Evolutionary conservation across 2,329 filamentous ascomycete species (phyloP), one percentile per base, ranked within the genome.

Genomic region (Neonectria magnoliae): DNA sequence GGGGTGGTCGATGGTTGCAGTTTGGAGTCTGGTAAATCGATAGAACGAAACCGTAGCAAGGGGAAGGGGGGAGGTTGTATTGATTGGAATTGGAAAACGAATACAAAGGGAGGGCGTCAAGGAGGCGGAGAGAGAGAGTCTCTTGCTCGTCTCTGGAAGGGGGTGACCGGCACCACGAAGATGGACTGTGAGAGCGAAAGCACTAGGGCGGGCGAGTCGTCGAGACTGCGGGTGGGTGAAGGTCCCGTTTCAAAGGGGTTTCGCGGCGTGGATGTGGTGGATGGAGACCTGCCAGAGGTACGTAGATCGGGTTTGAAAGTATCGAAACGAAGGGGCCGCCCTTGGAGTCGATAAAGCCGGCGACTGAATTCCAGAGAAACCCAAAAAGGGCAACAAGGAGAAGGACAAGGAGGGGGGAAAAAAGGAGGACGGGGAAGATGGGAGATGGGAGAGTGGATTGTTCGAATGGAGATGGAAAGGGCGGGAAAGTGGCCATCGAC

Each of bases 31-130:
- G 45, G 68, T 55, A 63, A 67, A 31, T 59, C 65, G 53, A 42
- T 56, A 50, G 57, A 55, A 55, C 36, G 38, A 55, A 36, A 20
- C 47, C 31, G 55, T 57, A 20, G 41, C 55, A 59, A 62, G 65
- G 68, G 42, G 54, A 20, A 27, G 16, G 27, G 10, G 11, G 50
- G 47, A 16, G 11, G 50, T 59, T 55, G 66, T 53, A 57, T 52
- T 53, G 42, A 59, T 41, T 69, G 68, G 69, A 71, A 73, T 73
- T 64, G 60, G 64, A 71, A 59, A 72, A 65, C 66, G 57, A 54
- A 67, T 72, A 68, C 61, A 67, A 67, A 69, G 71, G 71, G 69
- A 73, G 60, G 68, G 66, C 5, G 55, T 58, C 33, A 25, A 56
- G n/a, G n/a, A n/a, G n/a, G n/a, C n/a, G n/a, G n/a, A n/a, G n/a